Conservation (phyloP, 768 basidiomycete genomes). For the Crucibulum laeve region DNA sequence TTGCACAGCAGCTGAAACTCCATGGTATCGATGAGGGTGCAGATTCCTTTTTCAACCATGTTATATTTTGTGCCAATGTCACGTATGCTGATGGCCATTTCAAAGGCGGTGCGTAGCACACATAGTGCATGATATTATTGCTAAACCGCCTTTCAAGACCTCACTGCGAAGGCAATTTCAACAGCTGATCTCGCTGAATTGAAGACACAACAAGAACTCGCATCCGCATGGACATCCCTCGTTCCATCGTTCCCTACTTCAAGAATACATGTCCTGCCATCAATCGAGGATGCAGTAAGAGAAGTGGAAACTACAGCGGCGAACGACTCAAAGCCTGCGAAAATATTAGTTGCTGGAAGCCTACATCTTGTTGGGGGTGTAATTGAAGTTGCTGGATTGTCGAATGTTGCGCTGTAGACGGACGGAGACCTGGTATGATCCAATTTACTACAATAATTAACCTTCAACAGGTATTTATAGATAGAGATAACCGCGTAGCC, state of each 20-base stretch:
- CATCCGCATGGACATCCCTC: constrained; percentile 65
- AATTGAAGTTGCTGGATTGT: constrained; percentile 84
- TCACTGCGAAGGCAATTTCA: constrained; percentile 66
- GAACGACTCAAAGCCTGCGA: constrained; percentile 20
- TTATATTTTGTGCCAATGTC: constrained; percentile 95
- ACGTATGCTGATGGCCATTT: constrained; percentile 87
- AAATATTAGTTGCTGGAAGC: constrained; percentile 89
- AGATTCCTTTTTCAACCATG: constrained; percentile 66
- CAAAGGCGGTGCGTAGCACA: constrained; percentile 71
- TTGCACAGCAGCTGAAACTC: constrained; percentile 40
- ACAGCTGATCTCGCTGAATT: constrained; percentile 60
- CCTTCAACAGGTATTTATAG: too few species aligned
- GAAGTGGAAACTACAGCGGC: constrained; percentile 45
- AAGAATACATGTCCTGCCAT: constrained; percentile 74
- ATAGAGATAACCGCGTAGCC: too few species aligned
- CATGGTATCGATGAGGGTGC: constrained; percentile 32
- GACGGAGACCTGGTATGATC: too few species aligned
- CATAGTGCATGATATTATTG: neutral
- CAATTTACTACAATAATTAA: too few species aligned
- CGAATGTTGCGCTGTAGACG: constrained; percentile 57
- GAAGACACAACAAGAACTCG: constrained; percentile 73
- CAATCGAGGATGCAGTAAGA: constrained; percentile 86
- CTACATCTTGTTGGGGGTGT: constrained; percentile 92
- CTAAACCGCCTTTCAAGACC: constrained; percentile 45
- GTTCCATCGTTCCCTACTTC: constrained; percentile 56